Conservation (phyloP, 179 eudicot genomes). For the Camellia oleifera region DNA sequence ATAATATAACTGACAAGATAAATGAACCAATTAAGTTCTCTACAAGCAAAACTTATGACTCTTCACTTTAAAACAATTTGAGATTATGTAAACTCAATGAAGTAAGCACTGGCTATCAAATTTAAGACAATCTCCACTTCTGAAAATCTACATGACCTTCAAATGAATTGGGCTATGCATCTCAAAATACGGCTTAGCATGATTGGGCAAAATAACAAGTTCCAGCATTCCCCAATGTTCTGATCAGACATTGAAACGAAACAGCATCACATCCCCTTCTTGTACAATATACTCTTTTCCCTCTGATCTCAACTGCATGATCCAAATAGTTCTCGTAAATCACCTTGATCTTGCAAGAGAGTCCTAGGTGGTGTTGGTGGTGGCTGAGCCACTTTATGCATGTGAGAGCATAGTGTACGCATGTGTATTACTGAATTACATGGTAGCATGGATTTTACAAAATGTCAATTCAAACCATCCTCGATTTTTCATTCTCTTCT, state of each 20-base stretch:
- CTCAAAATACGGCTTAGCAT: neutral
- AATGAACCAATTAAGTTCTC: neutral
- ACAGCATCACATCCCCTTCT: constrained; percentile 97
- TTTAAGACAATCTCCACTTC: neutral
- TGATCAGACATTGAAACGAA: constrained; percentile 84
- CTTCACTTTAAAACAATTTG: neutral
- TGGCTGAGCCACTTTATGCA: constrained; percentile 2
- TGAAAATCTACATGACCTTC: neutral
- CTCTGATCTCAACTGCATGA: constrained; percentile 85
- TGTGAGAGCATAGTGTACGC: neutral
- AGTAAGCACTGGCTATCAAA: neutral
- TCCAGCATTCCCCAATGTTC: neutral
- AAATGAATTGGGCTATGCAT: neutral
- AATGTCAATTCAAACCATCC: neutral
- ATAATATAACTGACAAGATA: neutral
- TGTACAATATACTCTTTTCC: constrained; percentile 88
- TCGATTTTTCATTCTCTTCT: neutral
- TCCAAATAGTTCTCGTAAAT: constrained; percentile 7
- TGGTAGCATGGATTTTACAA: neutral
- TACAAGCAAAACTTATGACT: constrained; percentile 1
- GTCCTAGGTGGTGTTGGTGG: neutral
- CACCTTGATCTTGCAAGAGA: neutral
- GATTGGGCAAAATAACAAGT: neutral
- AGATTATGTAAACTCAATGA: neutral
- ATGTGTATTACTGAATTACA: neutral